Conservation (phyloP, 2,329 filamentous ascomycete species). For the Rosellinia necatrix region DNA sequence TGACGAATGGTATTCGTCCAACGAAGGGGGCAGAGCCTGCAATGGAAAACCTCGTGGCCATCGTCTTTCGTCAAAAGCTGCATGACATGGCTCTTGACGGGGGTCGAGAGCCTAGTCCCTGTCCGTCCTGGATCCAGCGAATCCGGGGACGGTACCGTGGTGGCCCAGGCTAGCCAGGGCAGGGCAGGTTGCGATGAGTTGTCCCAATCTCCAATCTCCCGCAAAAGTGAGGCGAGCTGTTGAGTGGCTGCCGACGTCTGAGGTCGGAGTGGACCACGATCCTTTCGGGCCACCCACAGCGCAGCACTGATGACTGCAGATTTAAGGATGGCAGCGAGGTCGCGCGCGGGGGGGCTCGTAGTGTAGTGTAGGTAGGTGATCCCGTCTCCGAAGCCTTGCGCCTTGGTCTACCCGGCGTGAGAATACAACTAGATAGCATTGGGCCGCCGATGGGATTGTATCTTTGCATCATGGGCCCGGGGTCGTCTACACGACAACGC, state of each 20-base stretch:
- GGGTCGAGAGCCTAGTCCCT: conserved; percentile 19
- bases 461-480: conserved; percentile 19
- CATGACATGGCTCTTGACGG: conserved; percentile 17
- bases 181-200: conserved; percentile 38
- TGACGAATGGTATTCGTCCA: conserved; percentile 17
- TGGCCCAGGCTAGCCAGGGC: conserved; percentile 20
- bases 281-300: conserved; percentile 27
- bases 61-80: conserved; percentile 22
- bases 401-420: conserved; percentile 14
- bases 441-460: conserved; percentile 6
- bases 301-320: conserved; percentile 21
- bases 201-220: conserved; percentile 30
- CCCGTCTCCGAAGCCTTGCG: conserved; percentile 15
- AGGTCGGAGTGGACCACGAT: conserved; percentile 23
- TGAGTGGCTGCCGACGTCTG: conserved; percentile 37
- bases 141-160: conserved; percentile 26
- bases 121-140: conserved; percentile 15
- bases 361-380: too few species aligned
- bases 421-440: conserved; percentile 9
- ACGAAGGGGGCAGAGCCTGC: conserved; percentile 22
- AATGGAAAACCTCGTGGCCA: conserved; percentile 29
- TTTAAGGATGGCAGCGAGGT: conserved; percentile 10
- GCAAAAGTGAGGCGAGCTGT: conserved; percentile 40
- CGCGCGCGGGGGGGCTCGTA: too few species aligned
- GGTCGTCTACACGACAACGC: conserved; percentile 23